Percentiles rank a stretch among this genome's conserved stretches.
phyloP scores from a whole-genome alignment of 1,284 basidiomycete species.

The Bjerkandera adusta region DNA sequence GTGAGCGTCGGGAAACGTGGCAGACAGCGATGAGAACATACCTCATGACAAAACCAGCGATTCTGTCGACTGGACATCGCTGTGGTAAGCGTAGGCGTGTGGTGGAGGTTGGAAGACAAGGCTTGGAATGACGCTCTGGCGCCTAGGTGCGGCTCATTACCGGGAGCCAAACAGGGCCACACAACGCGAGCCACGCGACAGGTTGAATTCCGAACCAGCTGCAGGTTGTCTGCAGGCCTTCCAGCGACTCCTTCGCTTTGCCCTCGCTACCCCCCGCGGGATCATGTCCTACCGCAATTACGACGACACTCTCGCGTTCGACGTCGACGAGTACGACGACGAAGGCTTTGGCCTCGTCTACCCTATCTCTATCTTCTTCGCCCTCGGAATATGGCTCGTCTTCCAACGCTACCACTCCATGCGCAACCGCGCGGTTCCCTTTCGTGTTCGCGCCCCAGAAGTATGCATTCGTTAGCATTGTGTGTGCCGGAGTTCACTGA shows the following conservation, averaged over 20 bases:
- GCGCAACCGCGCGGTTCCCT: slow-evolving; percentile 68
- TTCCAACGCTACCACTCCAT: slow-evolving; percentile 69
- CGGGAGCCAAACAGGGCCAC: slow-evolving; percentile 13
- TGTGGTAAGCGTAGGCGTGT: slow-evolving; percentile 8
- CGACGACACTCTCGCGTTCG: slow-evolving; percentile 8
- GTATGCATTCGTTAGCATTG: slow-evolving; percentile 37
- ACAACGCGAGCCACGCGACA: slow-evolving; percentile 18
- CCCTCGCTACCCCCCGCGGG: neutral
- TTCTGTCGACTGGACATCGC: slow-evolving; percentile 63
- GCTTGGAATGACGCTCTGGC: slow-evolving; percentile 8
- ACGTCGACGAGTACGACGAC: slow-evolving; percentile 31
- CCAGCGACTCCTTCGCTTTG: neutral
- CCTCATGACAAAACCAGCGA: slow-evolving; percentile 79
- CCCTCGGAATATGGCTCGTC: slow-evolving; percentile 74
- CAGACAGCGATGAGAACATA: slow-evolving; percentile 28
- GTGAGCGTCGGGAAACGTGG: slow-evolving; percentile 12
- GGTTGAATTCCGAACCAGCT: neutral
- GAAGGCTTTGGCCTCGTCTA: slow-evolving; percentile 30
- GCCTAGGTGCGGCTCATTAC: neutral
- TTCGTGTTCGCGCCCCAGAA: slow-evolving; percentile 53
- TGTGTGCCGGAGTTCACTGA: neutral
- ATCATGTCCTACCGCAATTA: slow-evolving; percentile 6
- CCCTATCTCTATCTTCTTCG: slow-evolving; percentile 59
- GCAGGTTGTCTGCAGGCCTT: neutral
- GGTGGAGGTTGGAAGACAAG: slow-evolving; percentile 5